Base-by-base conservation (phyloP, 2,329 filamentous ascomycete genomes). In the Moelleriella libera region DNA sequence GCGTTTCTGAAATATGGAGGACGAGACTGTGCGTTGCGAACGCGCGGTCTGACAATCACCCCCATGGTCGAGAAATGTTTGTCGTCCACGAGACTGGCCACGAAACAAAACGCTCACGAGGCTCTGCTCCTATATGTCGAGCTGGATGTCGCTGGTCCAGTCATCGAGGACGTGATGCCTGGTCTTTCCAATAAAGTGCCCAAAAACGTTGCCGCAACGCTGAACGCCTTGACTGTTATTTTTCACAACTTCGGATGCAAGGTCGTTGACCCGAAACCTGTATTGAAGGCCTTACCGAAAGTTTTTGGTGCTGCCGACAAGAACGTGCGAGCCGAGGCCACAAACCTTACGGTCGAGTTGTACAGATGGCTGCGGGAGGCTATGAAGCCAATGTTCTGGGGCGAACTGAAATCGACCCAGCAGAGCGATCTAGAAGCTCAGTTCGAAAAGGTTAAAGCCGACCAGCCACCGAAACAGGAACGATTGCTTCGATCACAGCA, bases 301-400 rank as follows among this genome's bases (percentile, higher is more conserved):
- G 83, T 83, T 2, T 98, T 96, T 60, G 88, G 87, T 21, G 92
- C 97, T 62, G 90, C 92, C 32, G 92, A 98, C 72, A 98, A 98
- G 68, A 97, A 97, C 62, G 87, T 98, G 12, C 83, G 92, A 65
- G 88, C 89, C 4, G 92, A 96, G 63, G 88, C 89, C 30, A 92
- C 92, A 44, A 88, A 84, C 56, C 71, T 98, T 49, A 85, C 90
- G 0, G 87, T 96, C 44, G 94, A 98, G 61, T 78, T 98, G 49
- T 98, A 98, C 66, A 76, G 92, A 65, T 98, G 94, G 92, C 73
- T 98, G 34, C 85, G 90, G 55, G 92, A 98, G 53, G 90, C 90
- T 9, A 96, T 98, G 82, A 98, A 98, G 63, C 88, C 90, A 39
- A 83, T 97, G 66, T 97, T 98, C 63, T 98, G 92, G 89, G 80